Percentiles rank a stretch among this genome's conserved stretches.
Conservation (phyloP, 495 filamentous ascomycete species). For the Lichina pygmaea region DNA sequence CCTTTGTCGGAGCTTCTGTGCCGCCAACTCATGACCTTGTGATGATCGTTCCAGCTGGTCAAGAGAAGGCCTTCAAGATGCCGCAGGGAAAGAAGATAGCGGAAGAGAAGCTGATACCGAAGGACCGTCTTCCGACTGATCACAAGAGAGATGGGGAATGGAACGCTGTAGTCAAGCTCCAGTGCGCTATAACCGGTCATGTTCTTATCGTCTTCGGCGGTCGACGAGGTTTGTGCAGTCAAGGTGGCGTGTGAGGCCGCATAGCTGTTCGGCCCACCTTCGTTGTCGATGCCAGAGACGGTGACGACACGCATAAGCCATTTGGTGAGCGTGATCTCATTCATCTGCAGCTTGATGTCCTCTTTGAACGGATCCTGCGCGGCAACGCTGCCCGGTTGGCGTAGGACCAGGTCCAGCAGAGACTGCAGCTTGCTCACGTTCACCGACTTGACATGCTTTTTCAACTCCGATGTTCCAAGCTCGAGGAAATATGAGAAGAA, state of each 20-base stretch:
- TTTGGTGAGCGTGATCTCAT: constrained; percentile 72
- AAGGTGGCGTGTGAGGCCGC: constrained; percentile 9
- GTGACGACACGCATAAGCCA: constrained; percentile 90
- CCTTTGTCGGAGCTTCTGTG: constrained; percentile 45
- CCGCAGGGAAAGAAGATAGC: constrained; percentile 66
- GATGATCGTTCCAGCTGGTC: constrained; percentile 73
- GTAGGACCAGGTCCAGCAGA: constrained; percentile 74
- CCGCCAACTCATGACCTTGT: constrained; percentile 56
- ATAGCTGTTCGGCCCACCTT: constrained; percentile 23
- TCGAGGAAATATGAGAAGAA: constrained; percentile 97
- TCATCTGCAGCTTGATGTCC: constrained; percentile 92
- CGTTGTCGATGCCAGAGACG: constrained; percentile 79
- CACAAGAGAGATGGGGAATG: constrained; percentile 89
- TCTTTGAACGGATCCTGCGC: constrained; percentile 92
- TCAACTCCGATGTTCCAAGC: constrained; percentile 59
- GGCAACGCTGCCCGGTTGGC: constrained; percentile 82
- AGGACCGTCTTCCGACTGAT: constrained; percentile 89
- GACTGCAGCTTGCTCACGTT: constrained; percentile 86
- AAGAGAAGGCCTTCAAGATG: constrained; percentile 69
- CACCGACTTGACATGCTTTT: constrained; percentile 63
- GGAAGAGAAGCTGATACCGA: constrained; percentile 86
- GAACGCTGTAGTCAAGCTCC: constrained; percentile 79
- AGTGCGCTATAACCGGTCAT: constrained; percentile 75
- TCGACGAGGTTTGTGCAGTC: constrained; percentile 5
- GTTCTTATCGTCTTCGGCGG: constrained; percentile 49